These are phyloP conservation scores for Citrus glauca DNA, from an alignment of 345 rosid genomes.

Conservation along the genomic window DNA sequence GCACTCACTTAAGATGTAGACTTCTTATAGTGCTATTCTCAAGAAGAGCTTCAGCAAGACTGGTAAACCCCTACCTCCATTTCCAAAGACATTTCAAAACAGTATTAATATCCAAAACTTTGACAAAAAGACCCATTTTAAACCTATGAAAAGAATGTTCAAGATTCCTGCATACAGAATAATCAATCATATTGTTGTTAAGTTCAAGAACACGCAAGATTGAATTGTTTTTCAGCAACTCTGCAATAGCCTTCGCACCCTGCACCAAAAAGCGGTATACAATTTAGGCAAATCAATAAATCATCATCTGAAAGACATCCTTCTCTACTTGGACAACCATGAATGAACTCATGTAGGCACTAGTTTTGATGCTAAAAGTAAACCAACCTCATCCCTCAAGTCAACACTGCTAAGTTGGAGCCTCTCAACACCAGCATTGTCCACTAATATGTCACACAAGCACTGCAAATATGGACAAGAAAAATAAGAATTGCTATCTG, in stretches of 20 bases:
- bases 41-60: slow-evolving; percentile 81
- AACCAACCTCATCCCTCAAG: slow-evolving; percentile 83
- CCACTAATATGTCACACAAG: slow-evolving; percentile 67
- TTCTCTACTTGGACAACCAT: background rate
- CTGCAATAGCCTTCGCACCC: slow-evolving; percentile 96
- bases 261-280: slow-evolving; percentile 29
- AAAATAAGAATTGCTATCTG: background rate
- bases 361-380: slow-evolving; percentile 15
- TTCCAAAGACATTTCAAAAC: slow-evolving; percentile 28
- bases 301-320: slow-evolving; percentile 2
- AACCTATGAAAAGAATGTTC: background rate
- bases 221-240: slow-evolving; percentile 76
- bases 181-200: slow-evolving; percentile 94
- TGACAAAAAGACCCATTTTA: slow-evolving; percentile 6
- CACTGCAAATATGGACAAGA: slow-evolving; percentile 35
- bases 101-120: slow-evolving; percentile 23
- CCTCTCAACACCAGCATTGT: slow-evolving; percentile 65
- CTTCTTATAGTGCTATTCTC: slow-evolving; percentile 65
- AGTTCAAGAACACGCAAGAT: slow-evolving; percentile 77
- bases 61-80: slow-evolving; percentile 89
- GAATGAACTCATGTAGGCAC: background rate
- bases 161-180: slow-evolving; percentile 60
- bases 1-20: slow-evolving; percentile 82
- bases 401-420: slow-evolving; percentile 82
- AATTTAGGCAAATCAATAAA: slow-evolving; percentile 15